These are phyloP conservation scores for Malassezia sp. DNA, from an alignment of 1,284 basidiomycete genomes.

Conservation along the genomic window DNA sequence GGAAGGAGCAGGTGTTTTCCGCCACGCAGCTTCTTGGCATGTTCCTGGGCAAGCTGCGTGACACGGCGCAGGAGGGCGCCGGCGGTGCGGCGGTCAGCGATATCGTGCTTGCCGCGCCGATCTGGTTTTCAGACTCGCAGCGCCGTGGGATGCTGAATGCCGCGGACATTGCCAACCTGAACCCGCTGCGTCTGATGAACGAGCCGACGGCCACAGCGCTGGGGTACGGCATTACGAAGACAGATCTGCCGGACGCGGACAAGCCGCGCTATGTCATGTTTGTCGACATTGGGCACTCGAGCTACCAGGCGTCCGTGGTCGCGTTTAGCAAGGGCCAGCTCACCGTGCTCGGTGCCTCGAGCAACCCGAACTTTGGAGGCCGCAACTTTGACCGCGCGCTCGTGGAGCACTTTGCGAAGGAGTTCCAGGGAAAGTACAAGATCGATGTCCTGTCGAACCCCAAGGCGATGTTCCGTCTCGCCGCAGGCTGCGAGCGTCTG, in stretches of 20 bases:
- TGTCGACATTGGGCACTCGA: slow-evolving; percentile 46
- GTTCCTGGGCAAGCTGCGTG: slow-evolving; percentile 44
- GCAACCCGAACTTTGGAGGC: slow-evolving; percentile 45
- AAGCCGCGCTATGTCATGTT: slow-evolving; percentile 44
- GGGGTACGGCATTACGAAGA: slow-evolving; percentile 46
- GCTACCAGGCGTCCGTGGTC: slow-evolving; percentile 45
- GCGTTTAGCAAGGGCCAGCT: slow-evolving; percentile 46
- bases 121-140: slow-evolving; percentile 45
- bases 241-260: slow-evolving; percentile 43
- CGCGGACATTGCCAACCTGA: slow-evolving; percentile 44
- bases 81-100: slow-evolving; percentile 41
- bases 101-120: slow-evolving; percentile 43
- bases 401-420: slow-evolving; percentile 43
- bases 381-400: slow-evolving; percentile 45
- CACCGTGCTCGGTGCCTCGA: slow-evolving; percentile 41
- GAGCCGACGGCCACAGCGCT: slow-evolving; percentile 45
- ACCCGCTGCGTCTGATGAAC: slow-evolving; percentile 44
- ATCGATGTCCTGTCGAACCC: slow-evolving; percentile 44
- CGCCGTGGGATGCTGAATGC: slow-evolving; percentile 43
- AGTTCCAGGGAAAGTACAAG: slow-evolving; percentile 47
- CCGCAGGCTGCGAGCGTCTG: slow-evolving; percentile 43
- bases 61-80: slow-evolving; percentile 40
- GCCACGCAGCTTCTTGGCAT: slow-evolving; percentile 46
- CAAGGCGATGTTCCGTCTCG: slow-evolving; percentile 45
- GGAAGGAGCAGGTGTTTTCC: slow-evolving; percentile 40